phyloP scores from a whole-genome alignment of 345 rosid species.

The Punica granatum region DNA sequence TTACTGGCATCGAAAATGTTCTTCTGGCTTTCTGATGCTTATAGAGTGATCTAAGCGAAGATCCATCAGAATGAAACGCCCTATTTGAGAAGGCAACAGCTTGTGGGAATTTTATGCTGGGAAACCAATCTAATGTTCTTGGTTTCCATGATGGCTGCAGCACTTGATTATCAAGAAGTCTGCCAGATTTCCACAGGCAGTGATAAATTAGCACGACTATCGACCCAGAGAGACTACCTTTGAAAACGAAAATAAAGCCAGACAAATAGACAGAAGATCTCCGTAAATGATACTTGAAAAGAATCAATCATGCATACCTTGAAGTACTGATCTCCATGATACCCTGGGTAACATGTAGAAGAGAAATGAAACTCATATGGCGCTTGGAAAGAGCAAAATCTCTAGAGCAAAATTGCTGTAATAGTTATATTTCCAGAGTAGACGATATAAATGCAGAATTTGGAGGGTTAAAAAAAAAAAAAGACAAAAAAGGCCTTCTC shows the following conservation, averaged over 20 bases:
- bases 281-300: neutral
- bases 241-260: neutral
- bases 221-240: neutral
- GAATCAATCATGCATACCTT: slow-evolving; percentile 18
- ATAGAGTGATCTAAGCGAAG: slow-evolving; percentile 21
- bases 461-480: too few species aligned
- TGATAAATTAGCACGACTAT: neutral
- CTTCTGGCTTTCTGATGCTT: slow-evolving; percentile 26
- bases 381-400: neutral
- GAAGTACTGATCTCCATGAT: slow-evolving; percentile 33
- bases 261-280: neutral
- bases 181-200: neutral
- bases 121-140: slow-evolving; percentile 19
- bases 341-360: slow-evolving; percentile 4
- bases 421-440: neutral
- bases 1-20: slow-evolving; percentile 28
- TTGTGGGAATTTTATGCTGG: slow-evolving; percentile 13
- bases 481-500: too few species aligned
- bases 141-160: slow-evolving; percentile 32
- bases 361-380: neutral
- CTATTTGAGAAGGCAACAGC: slow-evolving; percentile 15
- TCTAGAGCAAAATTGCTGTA: neutral
- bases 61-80: slow-evolving; percentile 18
- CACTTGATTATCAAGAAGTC: slow-evolving; percentile 32
- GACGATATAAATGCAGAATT: too few species aligned